Conservation (phyloP, 2,329 filamentous ascomycete species). For the Colletotrichum neosansevieriae region DNA sequence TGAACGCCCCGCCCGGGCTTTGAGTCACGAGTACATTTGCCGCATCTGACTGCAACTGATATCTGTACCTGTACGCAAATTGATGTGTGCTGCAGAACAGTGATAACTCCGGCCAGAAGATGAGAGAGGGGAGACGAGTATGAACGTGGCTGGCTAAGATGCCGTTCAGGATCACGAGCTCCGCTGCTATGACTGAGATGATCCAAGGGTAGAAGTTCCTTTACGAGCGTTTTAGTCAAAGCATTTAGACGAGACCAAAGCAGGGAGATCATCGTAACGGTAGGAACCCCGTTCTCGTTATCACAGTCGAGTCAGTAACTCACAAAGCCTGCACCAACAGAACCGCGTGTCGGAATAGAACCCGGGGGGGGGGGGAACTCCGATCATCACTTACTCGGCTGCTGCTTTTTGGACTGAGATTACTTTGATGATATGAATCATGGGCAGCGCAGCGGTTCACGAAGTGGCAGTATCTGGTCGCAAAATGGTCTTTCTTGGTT, state of each 20-base stretch:
- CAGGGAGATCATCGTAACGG: background rate
- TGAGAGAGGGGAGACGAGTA: too few species aligned
- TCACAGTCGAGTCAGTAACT: background rate
- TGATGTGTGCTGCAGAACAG: too few species aligned
- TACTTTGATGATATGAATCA: background rate
- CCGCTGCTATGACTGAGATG: too few species aligned
- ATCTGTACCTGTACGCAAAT: too few species aligned
- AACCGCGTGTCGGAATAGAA: background rate
- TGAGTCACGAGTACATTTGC: background rate
- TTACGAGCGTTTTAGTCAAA: too few species aligned
- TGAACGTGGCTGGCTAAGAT: too few species aligned
- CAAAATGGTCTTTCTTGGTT: slow-evolving; percentile 53
- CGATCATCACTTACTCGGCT: background rate
- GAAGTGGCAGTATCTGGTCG: slow-evolving; percentile 46
- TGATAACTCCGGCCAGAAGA: too few species aligned
- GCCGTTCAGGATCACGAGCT: too few species aligned
- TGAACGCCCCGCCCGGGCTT: background rate
- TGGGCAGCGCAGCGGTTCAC: too few species aligned
- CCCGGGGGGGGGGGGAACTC: background rate
- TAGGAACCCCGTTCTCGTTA: background rate
- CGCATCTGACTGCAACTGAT: too few species aligned
- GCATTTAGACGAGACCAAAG: background rate
- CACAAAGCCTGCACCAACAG: background rate
- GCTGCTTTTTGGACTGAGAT: background rate
- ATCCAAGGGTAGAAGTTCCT: too few species aligned